Conservation (phyloP, 2,329 filamentous ascomycete genomes). For the Colletotrichum scovillei region DNA sequence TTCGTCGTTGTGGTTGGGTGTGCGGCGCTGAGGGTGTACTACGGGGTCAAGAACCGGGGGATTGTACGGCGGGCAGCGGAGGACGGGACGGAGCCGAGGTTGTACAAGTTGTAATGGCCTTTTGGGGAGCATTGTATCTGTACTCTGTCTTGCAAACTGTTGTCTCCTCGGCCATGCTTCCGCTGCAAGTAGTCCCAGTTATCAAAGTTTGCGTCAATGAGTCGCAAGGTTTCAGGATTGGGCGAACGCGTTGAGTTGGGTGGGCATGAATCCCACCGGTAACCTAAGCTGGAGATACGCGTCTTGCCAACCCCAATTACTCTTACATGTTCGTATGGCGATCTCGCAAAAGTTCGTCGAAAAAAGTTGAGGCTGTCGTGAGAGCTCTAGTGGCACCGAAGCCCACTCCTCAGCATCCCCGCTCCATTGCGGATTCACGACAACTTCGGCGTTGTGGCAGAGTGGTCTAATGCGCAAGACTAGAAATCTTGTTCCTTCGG, state of each 20-base stretch:
- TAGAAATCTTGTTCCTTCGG: conserved; percentile 36
- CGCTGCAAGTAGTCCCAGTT: background rate
- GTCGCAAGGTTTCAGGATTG: background rate
- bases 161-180: background rate
- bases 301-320: background rate
- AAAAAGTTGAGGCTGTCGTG: background rate
- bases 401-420: background rate
- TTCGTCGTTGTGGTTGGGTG: conserved; percentile 68
- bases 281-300: background rate
- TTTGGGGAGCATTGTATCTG: background rate
- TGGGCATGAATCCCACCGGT: background rate
- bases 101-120: conserved; percentile 52
- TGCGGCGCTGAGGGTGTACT: conserved; percentile 65
- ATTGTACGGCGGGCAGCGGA: conserved; percentile 45
- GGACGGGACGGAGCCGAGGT: conserved; percentile 47
- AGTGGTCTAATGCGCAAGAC: conserved; percentile 37
- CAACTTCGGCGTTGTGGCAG: conserved; percentile 29
- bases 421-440: conserved; percentile 2
- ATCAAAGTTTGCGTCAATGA: background rate
- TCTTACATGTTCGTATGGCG: background rate
- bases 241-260: background rate
- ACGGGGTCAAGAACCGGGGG: conserved; percentile 58
- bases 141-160: background rate
- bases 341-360: background rate
- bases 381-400: background rate